These are phyloP conservation scores for Lachnellula willkommii DNA, from an alignment of 2,329 filamentous ascomycete species.

Conservation along the genomic window DNA sequence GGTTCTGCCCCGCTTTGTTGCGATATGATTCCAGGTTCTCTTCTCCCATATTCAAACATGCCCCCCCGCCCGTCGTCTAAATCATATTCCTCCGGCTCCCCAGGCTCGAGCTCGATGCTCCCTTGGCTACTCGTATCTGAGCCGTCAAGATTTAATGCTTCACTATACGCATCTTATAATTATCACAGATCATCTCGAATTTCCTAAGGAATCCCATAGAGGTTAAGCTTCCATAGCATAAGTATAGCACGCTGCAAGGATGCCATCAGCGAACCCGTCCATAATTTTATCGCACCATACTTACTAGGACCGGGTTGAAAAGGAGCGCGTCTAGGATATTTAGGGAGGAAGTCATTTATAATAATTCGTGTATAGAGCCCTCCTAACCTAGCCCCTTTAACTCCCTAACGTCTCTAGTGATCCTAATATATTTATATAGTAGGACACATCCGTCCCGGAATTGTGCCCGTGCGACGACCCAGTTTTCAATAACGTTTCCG, in stretches of 20 bases:
- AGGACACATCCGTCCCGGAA: constrained; percentile 18
- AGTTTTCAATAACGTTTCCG: constrained; percentile 15
- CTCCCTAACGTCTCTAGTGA: constrained; percentile 16
- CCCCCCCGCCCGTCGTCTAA: constrained; percentile 6
- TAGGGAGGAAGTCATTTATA: constrained; percentile 15
- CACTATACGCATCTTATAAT: constrained; percentile 20
- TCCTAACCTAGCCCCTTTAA: constrained; percentile 15
- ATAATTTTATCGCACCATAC: constrained; percentile 16
- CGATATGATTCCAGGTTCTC: constrained; percentile 12
- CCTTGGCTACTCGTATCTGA: constrained; percentile 17
- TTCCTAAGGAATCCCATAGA: constrained; percentile 14
- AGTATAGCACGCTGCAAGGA: constrained; percentile 17
- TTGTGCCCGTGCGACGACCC: constrained; percentile 15
- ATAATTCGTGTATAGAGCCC: constrained; percentile 16
- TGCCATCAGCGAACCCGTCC: constrained; percentile 10
- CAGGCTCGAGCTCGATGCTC: constrained; percentile 9
- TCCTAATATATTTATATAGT: constrained; percentile 20
- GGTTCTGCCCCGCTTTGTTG: constrained; percentile 15
- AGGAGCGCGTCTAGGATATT: constrained; percentile 16
- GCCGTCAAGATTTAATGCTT: constrained; percentile 18
- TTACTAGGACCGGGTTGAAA: constrained; percentile 15
- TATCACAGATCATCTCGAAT: constrained; percentile 18
- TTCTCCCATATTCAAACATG: constrained; percentile 13
- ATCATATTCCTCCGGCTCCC: constrained; percentile 8
- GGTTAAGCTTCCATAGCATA: constrained; percentile 18